phyloP scores from a whole-genome alignment of 1,139 yeast genomes.

The Hemisphaericaspora subhashii region DNA sequence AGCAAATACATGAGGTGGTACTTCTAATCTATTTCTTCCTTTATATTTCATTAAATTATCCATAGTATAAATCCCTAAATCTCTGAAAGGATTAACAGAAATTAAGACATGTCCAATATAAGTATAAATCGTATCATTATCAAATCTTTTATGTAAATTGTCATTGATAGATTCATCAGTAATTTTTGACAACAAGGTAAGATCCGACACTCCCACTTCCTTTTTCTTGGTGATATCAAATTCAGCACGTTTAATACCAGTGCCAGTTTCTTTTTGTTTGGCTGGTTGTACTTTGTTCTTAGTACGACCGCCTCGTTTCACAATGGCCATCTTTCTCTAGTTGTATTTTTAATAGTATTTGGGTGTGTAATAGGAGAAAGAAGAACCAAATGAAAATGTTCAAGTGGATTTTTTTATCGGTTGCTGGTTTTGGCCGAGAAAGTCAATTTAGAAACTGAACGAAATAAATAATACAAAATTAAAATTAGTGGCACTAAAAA shows the following conservation, averaged over 20 bases:
- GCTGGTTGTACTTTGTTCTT: slow-evolving; percentile 59
- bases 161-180: slow-evolving; percentile 93
- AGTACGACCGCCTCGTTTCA: slow-evolving; percentile 71
- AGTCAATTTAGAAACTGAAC: too few relatives aligned
- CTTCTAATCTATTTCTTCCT: slow-evolving; percentile 92
- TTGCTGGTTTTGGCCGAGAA: too few relatives aligned
- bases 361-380: too few relatives aligned
- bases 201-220: slow-evolving; percentile 96
- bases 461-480: too few relatives aligned
- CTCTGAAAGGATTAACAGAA: slow-evolving; percentile 95
- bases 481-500: too few relatives aligned
- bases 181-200: slow-evolving; percentile 84
- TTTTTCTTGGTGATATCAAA: slow-evolving; percentile 87
- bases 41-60: slow-evolving; percentile 72
- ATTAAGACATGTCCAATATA: slow-evolving; percentile 87
- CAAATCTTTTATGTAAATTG: slow-evolving; percentile 83
- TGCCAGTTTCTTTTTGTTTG: slow-evolving; percentile 30
- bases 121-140: slow-evolving; percentile 87
- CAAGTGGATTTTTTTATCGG: too few relatives aligned
- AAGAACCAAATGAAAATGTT: too few relatives aligned
- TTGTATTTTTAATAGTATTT: neutral
- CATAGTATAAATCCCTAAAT: slow-evolving; percentile 90
- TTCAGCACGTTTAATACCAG: slow-evolving; percentile 84
- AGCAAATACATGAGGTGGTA: slow-evolving; percentile 98
- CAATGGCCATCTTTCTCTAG: slow-evolving; percentile 57